Percentiles rank a stretch among this genome's conserved stretches.
Conservation (phyloP, 495 filamentous ascomycete genomes). For the Penicillium maclennaniae region DNA sequence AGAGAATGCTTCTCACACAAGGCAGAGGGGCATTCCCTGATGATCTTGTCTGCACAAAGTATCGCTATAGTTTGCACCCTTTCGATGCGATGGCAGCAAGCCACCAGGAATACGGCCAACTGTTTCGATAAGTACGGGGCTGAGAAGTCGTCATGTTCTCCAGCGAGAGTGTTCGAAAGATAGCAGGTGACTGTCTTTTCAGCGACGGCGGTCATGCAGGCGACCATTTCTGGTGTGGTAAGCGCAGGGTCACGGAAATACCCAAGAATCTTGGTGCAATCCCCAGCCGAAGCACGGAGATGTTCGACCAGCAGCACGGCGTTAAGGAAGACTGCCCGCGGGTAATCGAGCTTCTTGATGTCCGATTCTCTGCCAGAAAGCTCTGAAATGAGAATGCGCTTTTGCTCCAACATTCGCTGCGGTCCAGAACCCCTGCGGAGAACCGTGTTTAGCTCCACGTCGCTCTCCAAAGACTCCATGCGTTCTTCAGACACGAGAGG, state of each 20-base stretch:
- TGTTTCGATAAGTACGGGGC: constrained; percentile 84
- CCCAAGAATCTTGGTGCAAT: constrained; percentile 78
- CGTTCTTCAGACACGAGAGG: constrained; percentile 80
- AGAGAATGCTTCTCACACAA: constrained; percentile 85
- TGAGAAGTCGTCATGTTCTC: constrained; percentile 68
- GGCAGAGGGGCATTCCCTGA: constrained; percentile 77
- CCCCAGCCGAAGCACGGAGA: constrained; percentile 73
- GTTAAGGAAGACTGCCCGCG: constrained; percentile 85
- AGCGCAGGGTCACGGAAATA: constrained; percentile 93
- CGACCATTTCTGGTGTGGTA: constrained; percentile 71
- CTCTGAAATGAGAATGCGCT: constrained; percentile 64
- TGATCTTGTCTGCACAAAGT: constrained; percentile 76
- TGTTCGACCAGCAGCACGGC: constrained; percentile 82
- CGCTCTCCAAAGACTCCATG: constrained; percentile 84
- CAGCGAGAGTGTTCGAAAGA: constrained; percentile 64
- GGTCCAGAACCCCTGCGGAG: constrained; percentile 75
- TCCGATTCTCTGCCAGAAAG: constrained; percentile 72
- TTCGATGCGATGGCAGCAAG: constrained; percentile 88
- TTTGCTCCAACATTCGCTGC: constrained; percentile 75
- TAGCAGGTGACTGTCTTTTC: constrained; percentile 70
- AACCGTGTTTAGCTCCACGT: constrained; percentile 91
- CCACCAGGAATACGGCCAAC: constrained; percentile 74
- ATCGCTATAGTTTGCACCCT: constrained; percentile 82
- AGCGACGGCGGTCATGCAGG: constrained; percentile 81
- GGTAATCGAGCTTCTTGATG: constrained; percentile 75